Conservation (phyloP, 2,329 filamentous ascomycete genomes). For the Fusarium xylarioides region DNA sequence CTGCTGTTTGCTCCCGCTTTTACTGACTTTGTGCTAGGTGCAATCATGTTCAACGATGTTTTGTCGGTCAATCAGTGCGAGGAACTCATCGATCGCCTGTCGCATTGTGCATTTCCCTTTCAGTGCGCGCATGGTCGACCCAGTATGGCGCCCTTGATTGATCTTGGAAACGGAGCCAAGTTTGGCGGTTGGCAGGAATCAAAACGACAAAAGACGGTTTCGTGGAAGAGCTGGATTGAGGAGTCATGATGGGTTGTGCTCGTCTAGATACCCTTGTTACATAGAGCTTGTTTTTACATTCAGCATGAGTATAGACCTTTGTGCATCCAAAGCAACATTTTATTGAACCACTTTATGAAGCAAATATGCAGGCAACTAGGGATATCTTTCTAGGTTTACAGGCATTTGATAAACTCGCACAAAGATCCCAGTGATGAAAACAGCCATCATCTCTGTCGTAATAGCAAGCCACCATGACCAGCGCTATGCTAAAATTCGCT, state of each 20-base stretch:
- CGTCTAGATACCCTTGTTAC: neutral
- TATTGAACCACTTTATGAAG: neutral
- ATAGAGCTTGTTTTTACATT: neutral
- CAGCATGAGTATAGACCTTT: neutral
- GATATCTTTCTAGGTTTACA: constrained; percentile 15
- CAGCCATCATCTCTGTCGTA: neutral
- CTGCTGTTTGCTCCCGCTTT: neutral
- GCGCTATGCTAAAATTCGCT: constrained; percentile 1
- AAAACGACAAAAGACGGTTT: neutral
- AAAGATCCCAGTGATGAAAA: constrained; percentile 16
- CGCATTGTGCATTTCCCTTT: constrained; percentile 76
- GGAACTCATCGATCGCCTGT: constrained; percentile 65
- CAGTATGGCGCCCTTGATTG: constrained; percentile 70
- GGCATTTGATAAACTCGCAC: neutral
- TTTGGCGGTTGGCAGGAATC: constrained; percentile 43
- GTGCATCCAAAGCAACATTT: neutral
- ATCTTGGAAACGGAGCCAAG: constrained; percentile 51
- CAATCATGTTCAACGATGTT: constrained; percentile 86
- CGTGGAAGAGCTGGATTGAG: constrained; percentile 36
- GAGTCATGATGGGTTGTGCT: neutral
- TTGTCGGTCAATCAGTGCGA: constrained; percentile 67
- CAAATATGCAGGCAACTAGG: neutral
- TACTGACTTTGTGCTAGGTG: constrained; percentile 51
- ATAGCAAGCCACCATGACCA: constrained; percentile 8
- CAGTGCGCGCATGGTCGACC: constrained; percentile 84